Conservation (phyloP, 2,329 filamentous ascomycete species). For the Trichoderma oligosporum region DNA sequence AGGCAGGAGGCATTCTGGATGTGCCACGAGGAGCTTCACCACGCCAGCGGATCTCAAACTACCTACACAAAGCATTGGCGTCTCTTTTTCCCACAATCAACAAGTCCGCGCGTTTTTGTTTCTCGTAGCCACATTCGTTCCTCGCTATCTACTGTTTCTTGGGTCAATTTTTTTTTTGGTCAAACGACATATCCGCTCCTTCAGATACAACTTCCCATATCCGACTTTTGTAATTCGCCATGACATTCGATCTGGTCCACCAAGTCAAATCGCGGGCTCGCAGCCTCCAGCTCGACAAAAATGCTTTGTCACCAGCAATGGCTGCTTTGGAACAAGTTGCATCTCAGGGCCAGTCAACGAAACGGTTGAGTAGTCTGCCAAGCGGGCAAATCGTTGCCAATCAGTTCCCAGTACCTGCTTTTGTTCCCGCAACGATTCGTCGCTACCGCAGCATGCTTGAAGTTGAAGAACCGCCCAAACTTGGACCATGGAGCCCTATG, state of each 20-base stretch:
- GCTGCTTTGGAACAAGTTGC: conserved; percentile 20
- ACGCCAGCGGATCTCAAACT: neutral
- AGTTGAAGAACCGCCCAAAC: conserved; percentile 46
- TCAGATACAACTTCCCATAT: conserved; percentile 23
- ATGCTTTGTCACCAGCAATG: conserved; percentile 20
- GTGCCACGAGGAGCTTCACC: conserved; percentile 23
- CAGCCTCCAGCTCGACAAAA: conserved; percentile 48
- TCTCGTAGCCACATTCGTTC: conserved; percentile 39
- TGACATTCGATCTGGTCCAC: conserved; percentile 42
- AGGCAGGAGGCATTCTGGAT: conserved; percentile 17
- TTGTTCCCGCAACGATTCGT: conserved; percentile 24
- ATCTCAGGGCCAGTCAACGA: conserved; percentile 24
- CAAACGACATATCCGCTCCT: conserved; percentile 27
- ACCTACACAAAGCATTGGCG: conserved; percentile 9
- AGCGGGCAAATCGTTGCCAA: conserved; percentile 20
- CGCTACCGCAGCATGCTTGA: conserved; percentile 54
- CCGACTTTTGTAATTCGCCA: conserved; percentile 33
- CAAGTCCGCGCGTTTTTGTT: conserved; percentile 24
- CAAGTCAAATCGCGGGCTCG: conserved; percentile 45
- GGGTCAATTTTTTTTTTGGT: conserved; percentile 37
- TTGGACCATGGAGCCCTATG: conserved; percentile 42
- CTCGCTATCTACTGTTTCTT: conserved; percentile 46
- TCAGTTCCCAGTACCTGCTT: conserved; percentile 12
- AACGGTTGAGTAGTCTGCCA: conserved; percentile 36
- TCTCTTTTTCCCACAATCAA: conserved; percentile 21